Percentiles rank a stretch among this genome's conserved stretches.
Evolutionary conservation across 1,139 yeast species (phyloP).

Genomic region (Protomyces inouyei): DNA sequence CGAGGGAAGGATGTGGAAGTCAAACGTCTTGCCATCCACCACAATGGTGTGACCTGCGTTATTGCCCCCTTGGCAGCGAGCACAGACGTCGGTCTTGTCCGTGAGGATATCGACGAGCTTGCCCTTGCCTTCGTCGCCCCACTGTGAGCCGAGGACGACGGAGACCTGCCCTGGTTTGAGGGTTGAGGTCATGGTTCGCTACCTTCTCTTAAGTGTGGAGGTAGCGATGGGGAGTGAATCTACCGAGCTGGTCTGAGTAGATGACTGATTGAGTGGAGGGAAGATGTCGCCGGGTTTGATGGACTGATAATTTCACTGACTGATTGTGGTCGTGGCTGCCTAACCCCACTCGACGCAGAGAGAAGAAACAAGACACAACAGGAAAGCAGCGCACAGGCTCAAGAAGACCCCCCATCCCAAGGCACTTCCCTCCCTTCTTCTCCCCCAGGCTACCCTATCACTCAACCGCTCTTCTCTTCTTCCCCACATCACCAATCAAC

Average conservation of each 20-base stretch:
- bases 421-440: background rate
- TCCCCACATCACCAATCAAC: background rate
- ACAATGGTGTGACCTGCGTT: constrained; percentile 99
- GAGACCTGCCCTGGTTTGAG: constrained; percentile 21
- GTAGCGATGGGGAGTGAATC: too few relatives aligned
- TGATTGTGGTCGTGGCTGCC: too few relatives aligned
- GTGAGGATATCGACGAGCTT: constrained; percentile 90
- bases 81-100: constrained; percentile 92
- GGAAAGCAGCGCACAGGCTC: too few relatives aligned
- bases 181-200: background rate
- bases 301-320: too few relatives aligned
- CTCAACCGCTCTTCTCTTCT: background rate
- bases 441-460: background rate
- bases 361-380: too few relatives aligned
- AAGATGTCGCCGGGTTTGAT: too few relatives aligned
- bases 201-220: too few relatives aligned
- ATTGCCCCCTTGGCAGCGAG: constrained; percentile 94
- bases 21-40: constrained; percentile 79
- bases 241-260: too few relatives aligned
- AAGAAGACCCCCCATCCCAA: background rate
- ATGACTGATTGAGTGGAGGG: too few relatives aligned
- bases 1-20: constrained; percentile 97
- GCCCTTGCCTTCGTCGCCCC: constrained; percentile 98
- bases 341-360: too few relatives aligned
- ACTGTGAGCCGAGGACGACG: constrained; percentile 22